Base-by-base conservation (phyloP, 176 grass and related monocot species). In the Melocanna baccifera region DNA sequence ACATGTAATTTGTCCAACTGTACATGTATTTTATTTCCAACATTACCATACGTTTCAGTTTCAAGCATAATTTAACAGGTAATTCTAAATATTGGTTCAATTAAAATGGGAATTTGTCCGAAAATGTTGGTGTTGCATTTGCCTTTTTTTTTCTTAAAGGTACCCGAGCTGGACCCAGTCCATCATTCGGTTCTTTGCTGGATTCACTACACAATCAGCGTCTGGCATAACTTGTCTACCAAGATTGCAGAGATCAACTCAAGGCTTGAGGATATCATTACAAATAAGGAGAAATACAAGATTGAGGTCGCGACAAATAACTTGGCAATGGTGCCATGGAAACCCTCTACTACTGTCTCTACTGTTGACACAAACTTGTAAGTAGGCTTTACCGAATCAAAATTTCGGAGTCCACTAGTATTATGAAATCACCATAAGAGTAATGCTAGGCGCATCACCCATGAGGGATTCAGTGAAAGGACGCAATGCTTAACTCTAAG, bases 201-300 rank as follows among this genome's bases (percentile, higher is more conserved):
- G 74, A 18, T 76, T 59, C 34, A 76, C 74, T 26, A 61, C 22
- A 16, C 74, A 76, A 41, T 76, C 16, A 76, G 53, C 22, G 25
- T 59, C 12, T 51, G 52, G 16, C 74, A 76, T 22, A 18, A 59
- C 22, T 36, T 76, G 1, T 76, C 74, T 9, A 42, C 6, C 57
- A 76, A 59, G 19, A 59, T 76, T 1, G 19, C 52, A 26, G 52
- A 59, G 52, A 59, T 76, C 36, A 76, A 76, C 74, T 9, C 4
- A 59, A 76, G 74, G 34, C 53, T 76, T 23, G 53, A 76, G 40
- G 74, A 41, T 2, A 76, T 76, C 55, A 41, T 76, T 41, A 39
- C 16, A 5, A 76, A 76, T 40, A 76, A 76, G 20, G 74, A 76
- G 19, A 76, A 61, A 10, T 76, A 76, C 53, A 56, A 26, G 52